Conservation (phyloP, 108 stramenopile species). For the Craspedostauros australis region DNA sequence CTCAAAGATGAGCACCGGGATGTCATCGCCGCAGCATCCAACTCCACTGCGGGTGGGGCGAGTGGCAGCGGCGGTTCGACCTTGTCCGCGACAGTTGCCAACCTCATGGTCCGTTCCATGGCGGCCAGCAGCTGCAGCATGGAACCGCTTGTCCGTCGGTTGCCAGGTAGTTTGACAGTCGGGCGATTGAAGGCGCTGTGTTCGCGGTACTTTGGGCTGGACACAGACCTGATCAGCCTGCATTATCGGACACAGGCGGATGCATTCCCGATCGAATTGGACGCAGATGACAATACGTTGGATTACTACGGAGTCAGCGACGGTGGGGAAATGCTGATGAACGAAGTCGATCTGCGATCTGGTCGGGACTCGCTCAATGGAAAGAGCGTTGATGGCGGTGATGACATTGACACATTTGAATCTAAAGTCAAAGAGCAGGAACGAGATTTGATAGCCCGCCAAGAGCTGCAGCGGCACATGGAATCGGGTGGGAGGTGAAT, state of each 20-base stretch:
- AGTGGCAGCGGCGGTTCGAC: conserved; percentile 5
- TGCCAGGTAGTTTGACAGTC: conserved; percentile 64
- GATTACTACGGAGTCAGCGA: conserved; percentile 83
- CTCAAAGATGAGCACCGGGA: conserved; percentile 51
- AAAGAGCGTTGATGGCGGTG: not conserved
- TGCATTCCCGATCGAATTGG: conserved; percentile 63
- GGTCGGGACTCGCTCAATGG: too few relatives aligned
- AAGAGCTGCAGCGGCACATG: not conserved
- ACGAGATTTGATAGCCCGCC: not conserved
- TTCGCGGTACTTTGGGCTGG: conserved; percentile 64
- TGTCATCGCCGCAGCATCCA: conserved; percentile 26
- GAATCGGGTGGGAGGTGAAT: not conserved
- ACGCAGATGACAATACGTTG: conserved; percentile 62
- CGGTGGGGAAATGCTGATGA: conserved; percentile 80
- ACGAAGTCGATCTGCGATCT: conserved; percentile 68
- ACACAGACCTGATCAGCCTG: conserved; percentile 68
- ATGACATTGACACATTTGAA: not conserved
- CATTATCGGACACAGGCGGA: conserved; percentile 56
- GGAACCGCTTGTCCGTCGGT: conserved; percentile 64
- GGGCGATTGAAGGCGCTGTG: conserved; percentile 78
- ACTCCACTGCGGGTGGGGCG: conserved; percentile 2
- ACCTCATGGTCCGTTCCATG: conserved; percentile 66
- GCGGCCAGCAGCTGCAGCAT: conserved; percentile 62
- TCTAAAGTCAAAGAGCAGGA: not conserved
- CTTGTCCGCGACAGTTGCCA: conserved; percentile 51